These are phyloP conservation scores for Trebouxia sp. DNA, from an alignment of 139 green algal genomes.

Conservation along the genomic window DNA sequence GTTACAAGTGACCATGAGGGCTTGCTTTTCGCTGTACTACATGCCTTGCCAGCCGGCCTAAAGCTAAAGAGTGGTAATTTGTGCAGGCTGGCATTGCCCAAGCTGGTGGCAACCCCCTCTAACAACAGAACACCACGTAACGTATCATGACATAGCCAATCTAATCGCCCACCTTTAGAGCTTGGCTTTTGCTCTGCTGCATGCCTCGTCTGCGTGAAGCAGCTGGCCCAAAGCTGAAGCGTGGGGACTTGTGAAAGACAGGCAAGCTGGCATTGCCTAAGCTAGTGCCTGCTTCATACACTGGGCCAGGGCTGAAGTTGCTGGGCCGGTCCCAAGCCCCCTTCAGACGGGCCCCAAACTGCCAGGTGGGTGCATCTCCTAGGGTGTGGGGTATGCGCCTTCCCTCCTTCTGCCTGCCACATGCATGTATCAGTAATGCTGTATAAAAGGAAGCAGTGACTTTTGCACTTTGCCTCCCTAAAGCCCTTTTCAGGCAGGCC, in stretches of 20 bases:
- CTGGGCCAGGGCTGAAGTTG: neutral
- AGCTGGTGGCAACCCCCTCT: too few species aligned
- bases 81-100: too few species aligned
- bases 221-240: neutral
- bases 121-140: too few species aligned
- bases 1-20: too few species aligned
- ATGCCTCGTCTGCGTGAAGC: neutral
- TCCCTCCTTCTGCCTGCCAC: neutral
- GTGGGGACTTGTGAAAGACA: neutral
- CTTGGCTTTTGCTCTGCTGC: neutral
- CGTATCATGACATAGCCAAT: too few species aligned
- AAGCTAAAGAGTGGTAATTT: too few species aligned
- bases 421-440: too few species aligned
- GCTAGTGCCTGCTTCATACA: neutral
- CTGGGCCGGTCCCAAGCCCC: neutral
- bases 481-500: neutral
- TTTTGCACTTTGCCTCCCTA: too few species aligned
- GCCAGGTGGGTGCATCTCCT: conserved; percentile 5
- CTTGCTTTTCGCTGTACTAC: too few species aligned
- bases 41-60: too few species aligned
- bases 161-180: conserved; percentile 13
- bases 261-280: neutral
- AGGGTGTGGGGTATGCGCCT: neutral
- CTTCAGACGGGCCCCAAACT: conserved; percentile 3
- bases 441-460: too few species aligned